phyloP scores from a whole-genome alignment of 2,329 filamentous ascomycete species.

The Diaporthe capsici region DNA sequence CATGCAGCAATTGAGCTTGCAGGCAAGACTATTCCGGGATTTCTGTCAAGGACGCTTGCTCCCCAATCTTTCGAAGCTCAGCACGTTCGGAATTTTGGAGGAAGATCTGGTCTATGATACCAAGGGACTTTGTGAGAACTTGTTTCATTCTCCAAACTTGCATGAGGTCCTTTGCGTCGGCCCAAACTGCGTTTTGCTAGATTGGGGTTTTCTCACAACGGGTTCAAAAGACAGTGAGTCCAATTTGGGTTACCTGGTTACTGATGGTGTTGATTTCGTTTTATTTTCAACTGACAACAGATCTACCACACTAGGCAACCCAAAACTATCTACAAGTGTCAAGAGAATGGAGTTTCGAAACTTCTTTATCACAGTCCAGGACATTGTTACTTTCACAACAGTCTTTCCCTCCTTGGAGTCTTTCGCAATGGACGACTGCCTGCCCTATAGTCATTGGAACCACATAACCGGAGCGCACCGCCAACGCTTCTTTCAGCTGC shows the following conservation, averaged over 20 bases:
- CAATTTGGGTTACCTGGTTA: neutral
- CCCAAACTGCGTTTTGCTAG: no score
- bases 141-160: neutral
- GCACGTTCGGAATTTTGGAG: neutral
- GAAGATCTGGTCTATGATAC: no score
- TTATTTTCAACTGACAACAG: neutral
- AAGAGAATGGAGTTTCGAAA: neutral
- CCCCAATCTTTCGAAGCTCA: neutral
- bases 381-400: neutral
- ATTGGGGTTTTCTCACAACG: no score
- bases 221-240: neutral
- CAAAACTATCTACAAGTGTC: neutral
- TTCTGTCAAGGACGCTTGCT: neutral
- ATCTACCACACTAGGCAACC: neutral
- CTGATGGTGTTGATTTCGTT: no score
- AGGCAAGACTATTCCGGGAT: neutral
- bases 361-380: rapidly evolving
- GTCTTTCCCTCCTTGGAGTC: neutral
- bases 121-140: neutral
- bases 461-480: neutral
- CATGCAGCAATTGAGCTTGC: neutral
- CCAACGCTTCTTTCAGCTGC: neutral
- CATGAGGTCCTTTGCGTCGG: neutral
- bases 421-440: neutral
- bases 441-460: no score